Conservation (phyloP, 495 filamentous ascomycete genomes). For the Tuber umbilicatum region DNA sequence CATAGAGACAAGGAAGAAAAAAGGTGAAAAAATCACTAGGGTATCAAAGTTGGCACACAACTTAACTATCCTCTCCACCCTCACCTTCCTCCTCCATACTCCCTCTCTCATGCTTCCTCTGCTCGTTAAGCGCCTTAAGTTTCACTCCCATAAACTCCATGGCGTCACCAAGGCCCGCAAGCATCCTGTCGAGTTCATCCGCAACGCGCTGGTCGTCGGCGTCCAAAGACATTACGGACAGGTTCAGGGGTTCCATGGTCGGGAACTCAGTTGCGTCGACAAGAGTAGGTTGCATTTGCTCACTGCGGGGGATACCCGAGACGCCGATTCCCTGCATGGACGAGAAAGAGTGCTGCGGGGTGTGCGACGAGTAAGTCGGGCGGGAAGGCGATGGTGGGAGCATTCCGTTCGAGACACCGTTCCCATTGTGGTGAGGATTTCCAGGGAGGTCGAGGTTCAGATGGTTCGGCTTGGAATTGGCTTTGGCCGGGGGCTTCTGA, state of each 20-base stretch:
- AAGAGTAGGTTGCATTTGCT: slow-evolving; percentile 22
- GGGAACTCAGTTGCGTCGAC: slow-evolving; percentile 40
- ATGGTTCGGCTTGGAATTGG: slow-evolving; percentile 22
- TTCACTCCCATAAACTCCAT: slow-evolving; percentile 42
- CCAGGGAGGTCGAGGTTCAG: slow-evolving; percentile 34
- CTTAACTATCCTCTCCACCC: slow-evolving; percentile 11
- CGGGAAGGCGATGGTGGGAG: slow-evolving; percentile 34
- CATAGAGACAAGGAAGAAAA: not conserved
- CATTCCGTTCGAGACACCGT: slow-evolving; percentile 22
- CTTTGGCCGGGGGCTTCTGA: not conserved
- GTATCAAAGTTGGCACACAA: not conserved
- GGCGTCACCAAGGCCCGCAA: slow-evolving; percentile 49
- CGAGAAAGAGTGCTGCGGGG: slow-evolving; percentile 27
- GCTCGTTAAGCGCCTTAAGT: slow-evolving; percentile 32
- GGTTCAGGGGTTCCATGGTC: slow-evolving; percentile 46
- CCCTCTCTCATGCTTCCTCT: slow-evolving; percentile 16
- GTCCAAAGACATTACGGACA: slow-evolving; percentile 50
- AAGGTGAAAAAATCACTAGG: not conserved
- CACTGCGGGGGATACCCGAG: slow-evolving; percentile 47
- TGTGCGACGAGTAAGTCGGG: slow-evolving; percentile 24
- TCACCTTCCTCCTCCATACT: slow-evolving; percentile 23
- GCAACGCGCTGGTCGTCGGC: slow-evolving; percentile 49
- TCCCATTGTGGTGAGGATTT: slow-evolving; percentile 10
- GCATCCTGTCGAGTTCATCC: slow-evolving; percentile 52
- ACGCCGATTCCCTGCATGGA: slow-evolving; percentile 47